Conservation (phyloP, 148 eudicot genomes). For the Limonium bicolor region DNA sequence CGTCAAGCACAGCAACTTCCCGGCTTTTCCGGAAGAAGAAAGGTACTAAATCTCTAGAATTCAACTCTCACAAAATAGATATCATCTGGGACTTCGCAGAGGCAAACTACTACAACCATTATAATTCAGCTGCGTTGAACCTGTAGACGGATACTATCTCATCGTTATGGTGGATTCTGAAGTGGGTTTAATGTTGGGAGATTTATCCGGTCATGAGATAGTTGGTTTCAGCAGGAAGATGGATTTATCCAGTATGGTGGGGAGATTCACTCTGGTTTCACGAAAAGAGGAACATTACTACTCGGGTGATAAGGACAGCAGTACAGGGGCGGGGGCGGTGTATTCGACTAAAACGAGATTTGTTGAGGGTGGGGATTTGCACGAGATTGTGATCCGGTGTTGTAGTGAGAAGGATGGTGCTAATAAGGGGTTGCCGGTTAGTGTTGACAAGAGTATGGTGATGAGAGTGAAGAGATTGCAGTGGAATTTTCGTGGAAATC, state of each 20-base stretch:
- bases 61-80: constrained; percentile 13
- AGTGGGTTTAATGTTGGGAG: constrained; percentile 32
- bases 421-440: constrained; percentile 39
- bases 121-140: constrained; percentile 36
- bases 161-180: constrained; percentile 21
- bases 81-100: constrained; percentile 53
- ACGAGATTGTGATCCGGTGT: constrained; percentile 40
- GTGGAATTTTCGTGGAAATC: constrained; percentile 90
- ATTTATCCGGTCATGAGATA: too few relatives aligned
- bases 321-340: too few relatives aligned
- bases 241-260: background rate
- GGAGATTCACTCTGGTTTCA: background rate
- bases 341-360: background rate
- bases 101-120: too few relatives aligned
- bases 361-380: constrained; percentile 22
- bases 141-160: constrained; percentile 27
- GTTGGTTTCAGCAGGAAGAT: background rate
- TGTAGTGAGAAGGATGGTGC: constrained; percentile 28
- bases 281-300: constrained; percentile 2
- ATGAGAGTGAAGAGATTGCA: constrained; percentile 42
- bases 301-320: too few relatives aligned
- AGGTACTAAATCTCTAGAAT: constrained; percentile 26
- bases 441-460: constrained; percentile 45
- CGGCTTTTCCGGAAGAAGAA: constrained; percentile 9
- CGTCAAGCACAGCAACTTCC: constrained; percentile 3